Percentiles rank a stretch among this genome's conserved stretches.
These are phyloP conservation scores for Rhodofomes roseus DNA, from an alignment of 1,284 basidiomycete species.

Conservation along the genomic window DNA sequence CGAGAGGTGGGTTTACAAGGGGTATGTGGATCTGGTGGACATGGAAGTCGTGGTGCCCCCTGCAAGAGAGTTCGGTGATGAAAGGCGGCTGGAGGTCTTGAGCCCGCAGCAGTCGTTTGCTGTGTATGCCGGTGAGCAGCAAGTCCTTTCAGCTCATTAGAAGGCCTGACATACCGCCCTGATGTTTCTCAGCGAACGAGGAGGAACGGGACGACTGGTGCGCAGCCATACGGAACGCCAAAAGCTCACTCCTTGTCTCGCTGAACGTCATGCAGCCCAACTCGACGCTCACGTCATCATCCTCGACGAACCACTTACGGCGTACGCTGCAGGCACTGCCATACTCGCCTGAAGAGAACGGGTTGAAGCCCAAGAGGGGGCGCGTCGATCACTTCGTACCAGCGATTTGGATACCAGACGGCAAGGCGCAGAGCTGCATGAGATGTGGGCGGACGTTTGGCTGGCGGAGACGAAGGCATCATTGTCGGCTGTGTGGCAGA, in stretches of 20 bases:
- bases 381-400: conserved; percentile 87
- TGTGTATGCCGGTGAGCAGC: conserved; percentile 59
- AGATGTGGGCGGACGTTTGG: conserved; percentile 77
- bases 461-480: conserved; percentile 81
- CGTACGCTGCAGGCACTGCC: conserved; percentile 71
- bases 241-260: conserved; percentile 63
- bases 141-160: neutral
- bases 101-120: conserved; percentile 78
- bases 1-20: conserved; percentile 69
- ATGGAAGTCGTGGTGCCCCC: conserved; percentile 70
- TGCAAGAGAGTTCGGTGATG: conserved; percentile 40
- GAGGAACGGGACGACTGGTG: conserved; percentile 71
- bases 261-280: conserved; percentile 67
- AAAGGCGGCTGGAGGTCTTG: conserved; percentile 64
- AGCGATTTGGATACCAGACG: conserved; percentile 90
- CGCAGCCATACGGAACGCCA: conserved; percentile 65
- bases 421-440: conserved; percentile 79
- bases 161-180: neutral
- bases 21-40: conserved; percentile 67
- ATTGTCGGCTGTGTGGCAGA: conserved; percentile 86
- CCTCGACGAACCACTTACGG: conserved; percentile 70
- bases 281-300: conserved; percentile 75
- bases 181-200: conserved; percentile 38
- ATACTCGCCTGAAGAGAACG: conserved; percentile 51
- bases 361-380: conserved; percentile 39